These are phyloP conservation scores for Teratosphaeria gauchensis DNA, from an alignment of 2,329 filamentous ascomycete genomes.

Conservation along the genomic window DNA sequence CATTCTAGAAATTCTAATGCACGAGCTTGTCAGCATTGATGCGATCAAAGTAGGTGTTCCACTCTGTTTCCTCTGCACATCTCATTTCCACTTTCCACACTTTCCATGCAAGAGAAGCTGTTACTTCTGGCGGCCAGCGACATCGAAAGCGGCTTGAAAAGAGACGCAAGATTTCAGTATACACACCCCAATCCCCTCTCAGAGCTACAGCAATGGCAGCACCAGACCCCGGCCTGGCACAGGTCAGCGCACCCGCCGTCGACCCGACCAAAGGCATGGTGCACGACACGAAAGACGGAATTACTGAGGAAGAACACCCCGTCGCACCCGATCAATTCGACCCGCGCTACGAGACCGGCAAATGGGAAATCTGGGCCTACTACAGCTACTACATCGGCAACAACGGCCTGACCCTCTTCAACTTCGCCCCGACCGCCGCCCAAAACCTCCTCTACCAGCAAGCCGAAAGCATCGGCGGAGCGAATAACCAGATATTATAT, in stretches of 20 bases:
- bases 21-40: too few relatives aligned
- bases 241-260: slow-evolving; percentile 18
- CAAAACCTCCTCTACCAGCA: slow-evolving; percentile 56
- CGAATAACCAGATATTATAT: slow-evolving; percentile 39
- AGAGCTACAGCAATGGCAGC: slow-evolving; percentile 19
- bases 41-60: neutral
- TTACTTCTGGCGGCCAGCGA: neutral
- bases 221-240: slow-evolving; percentile 24
- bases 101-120: neutral
- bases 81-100: neutral
- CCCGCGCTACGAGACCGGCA: slow-evolving; percentile 41
- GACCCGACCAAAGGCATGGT: slow-evolving; percentile 23
- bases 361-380: slow-evolving; percentile 41
- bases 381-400: slow-evolving; percentile 55
- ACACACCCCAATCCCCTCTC: neutral
- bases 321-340: slow-evolving; percentile 48
- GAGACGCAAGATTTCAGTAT: neutral
- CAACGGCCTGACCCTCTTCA: slow-evolving; percentile 54
- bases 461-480: slow-evolving; percentile 33
- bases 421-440: slow-evolving; percentile 55
- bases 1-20: neutral
- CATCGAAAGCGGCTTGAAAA: neutral
- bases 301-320: slow-evolving; percentile 28
- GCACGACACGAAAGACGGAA: slow-evolving; percentile 11
- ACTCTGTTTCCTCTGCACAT: neutral